Evolutionary conservation across 805 yeast species (phyloP).

Genomic region (Komagataella populi): DNA sequence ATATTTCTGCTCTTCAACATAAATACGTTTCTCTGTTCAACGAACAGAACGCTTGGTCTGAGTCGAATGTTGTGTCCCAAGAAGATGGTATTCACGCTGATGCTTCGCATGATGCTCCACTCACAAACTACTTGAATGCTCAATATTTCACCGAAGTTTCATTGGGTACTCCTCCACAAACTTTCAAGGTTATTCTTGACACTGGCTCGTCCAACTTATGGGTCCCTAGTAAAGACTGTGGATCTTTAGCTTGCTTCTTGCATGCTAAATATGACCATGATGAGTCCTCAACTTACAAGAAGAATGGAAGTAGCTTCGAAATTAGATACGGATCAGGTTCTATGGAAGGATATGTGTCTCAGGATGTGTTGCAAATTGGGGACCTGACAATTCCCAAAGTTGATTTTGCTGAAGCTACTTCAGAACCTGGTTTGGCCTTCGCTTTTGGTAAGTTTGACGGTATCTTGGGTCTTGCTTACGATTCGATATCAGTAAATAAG

Average conservation of each 20-base stretch:
- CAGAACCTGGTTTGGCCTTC: conserved; percentile 94
- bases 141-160: conserved; percentile 90
- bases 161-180: conserved; percentile 88
- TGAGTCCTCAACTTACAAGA: conserved; percentile 69
- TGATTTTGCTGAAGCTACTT: conserved; percentile 94
- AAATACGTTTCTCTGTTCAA: conserved; percentile 31
- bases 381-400: conserved; percentile 76
- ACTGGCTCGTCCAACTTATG: conserved; percentile 96
- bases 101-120: conserved; percentile 60
- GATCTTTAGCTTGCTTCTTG: conserved; percentile 89
- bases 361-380: conserved; percentile 72
- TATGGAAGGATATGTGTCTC: conserved; percentile 83
- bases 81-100: conserved; percentile 6
- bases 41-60: conserved; percentile 18
- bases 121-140: conserved; percentile 89
- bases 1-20: conserved; percentile 31
- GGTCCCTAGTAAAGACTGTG: conserved; percentile 86
- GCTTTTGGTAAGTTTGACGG: conserved; percentile 99
- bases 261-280: conserved; percentile 85
- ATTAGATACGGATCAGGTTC: conserved; percentile 91
- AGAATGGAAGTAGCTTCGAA: conserved; percentile 76
- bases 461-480: conserved; percentile 89
- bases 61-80: conserved; percentile 24
- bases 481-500: conserved; percentile 77
- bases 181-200: conserved; percentile 87